A percentile compares a stretch with the other conserved stretches of the same genome.
These are phyloP conservation scores for Stipa capillata DNA, from an alignment of 176 grass and related monocot genomes.

Conservation along the genomic window DNA sequence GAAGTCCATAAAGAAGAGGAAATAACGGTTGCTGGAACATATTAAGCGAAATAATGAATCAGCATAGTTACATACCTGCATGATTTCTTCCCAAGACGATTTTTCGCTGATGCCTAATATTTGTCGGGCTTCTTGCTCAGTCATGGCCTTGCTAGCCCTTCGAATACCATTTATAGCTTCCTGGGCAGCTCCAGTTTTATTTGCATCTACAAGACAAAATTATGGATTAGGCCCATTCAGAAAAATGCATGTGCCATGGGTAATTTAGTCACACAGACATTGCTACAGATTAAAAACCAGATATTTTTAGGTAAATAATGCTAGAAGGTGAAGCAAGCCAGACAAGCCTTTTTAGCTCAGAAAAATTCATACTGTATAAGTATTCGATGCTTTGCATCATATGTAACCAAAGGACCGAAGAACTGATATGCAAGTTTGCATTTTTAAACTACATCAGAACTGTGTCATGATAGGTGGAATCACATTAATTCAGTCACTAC, in stretches of 20 bases:
- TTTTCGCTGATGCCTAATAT: conserved; percentile 67
- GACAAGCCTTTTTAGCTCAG: neutral
- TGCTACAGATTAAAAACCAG: neutral
- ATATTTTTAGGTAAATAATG: neutral
- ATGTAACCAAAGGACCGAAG: neutral
- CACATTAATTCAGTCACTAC: neutral
- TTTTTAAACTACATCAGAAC: neutral
- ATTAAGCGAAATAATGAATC: neutral
- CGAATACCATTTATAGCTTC: conserved; percentile 73
- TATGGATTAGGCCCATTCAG: neutral
- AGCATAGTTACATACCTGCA: conserved; percentile 37
- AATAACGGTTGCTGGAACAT: neutral
- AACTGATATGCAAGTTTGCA: neutral
- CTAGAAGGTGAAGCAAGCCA: neutral
- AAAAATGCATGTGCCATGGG: neutral
- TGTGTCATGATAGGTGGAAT: neutral
- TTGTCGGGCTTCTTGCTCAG: conserved; percentile 80
- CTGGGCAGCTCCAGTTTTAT: conserved; percentile 76
- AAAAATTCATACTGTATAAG: neutral
- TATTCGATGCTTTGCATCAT: neutral
- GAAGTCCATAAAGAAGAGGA: neutral
- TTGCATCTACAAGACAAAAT: conserved; percentile 50
- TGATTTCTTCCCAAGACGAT: conserved; percentile 69
- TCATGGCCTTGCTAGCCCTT: conserved; percentile 62
- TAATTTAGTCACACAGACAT: neutral